Base-by-base conservation (phyloP, 345 rosid genomes). In the Corchorus capsularis region DNA sequence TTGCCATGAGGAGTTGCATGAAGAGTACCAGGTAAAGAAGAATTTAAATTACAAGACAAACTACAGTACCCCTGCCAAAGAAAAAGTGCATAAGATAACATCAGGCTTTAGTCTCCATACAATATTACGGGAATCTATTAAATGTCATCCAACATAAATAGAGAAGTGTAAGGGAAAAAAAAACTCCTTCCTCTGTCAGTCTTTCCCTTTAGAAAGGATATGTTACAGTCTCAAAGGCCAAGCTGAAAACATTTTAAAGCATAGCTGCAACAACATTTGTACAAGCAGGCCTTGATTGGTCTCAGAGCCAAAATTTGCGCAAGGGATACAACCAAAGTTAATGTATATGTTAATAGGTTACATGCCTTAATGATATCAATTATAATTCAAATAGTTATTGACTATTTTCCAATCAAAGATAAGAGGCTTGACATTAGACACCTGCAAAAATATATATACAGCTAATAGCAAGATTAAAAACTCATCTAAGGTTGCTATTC, bases 41-140 rank as follows among this genome's bases (percentile, higher is more conserved):
- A 74, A 49, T 60, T 78, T 71, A 83, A 79, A 69, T 65, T 73
- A 43, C 65, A 76, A 34, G 85, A 78, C 59, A 87, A 74, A 73
- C 83, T 82, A 81, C 84, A 81, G 74, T 45, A 86, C 39, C 76
- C 84, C 99, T 95, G 91, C 49, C 43, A 47, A 72, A 76, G 27
- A 74, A 61, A 80, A 64, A 56, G n/a, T 11, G 2, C 32, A 43
- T 22, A 13, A 20, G 43, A 63, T 10, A 4, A 57, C 34, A 46
- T 69, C 43, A 74, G 20, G 22, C 8, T 32, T 74, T 64, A 32
- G 52, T n/a, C 64, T 35, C 75, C 53, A 2, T 41, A 45, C 27
- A 6, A n/a, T 45, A 32, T 15, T 34, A 52, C 22, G 52, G 16
- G 50, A 19, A 71, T 54, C 46, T 34, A 54, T 37, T n/a, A 14